Evolutionary conservation across 2,329 filamentous ascomycete genomes (phyloP).

Genomic region (Chaetomium strumarium): DNA sequence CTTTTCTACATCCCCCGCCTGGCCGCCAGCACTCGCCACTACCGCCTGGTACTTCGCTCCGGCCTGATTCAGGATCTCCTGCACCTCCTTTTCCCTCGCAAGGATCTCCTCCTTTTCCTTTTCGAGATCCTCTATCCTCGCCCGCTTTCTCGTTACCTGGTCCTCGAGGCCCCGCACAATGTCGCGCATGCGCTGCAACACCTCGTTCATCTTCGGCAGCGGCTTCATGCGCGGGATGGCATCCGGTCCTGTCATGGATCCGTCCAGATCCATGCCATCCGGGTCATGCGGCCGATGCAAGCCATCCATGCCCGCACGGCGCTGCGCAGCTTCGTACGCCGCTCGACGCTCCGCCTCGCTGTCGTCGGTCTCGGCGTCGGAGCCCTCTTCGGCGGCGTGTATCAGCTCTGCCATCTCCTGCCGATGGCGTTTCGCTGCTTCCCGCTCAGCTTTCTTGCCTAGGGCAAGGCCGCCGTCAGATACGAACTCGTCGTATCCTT

Average conservation of each 20-base stretch:
- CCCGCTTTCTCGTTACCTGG: constrained; percentile 54
- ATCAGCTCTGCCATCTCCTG: constrained; percentile 82
- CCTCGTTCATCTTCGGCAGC: constrained; percentile 65
- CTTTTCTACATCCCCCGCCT: constrained; percentile 16
- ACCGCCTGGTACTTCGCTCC: constrained; percentile 56
- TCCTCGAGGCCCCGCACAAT: constrained; percentile 58
- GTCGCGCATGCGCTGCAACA: constrained; percentile 57
- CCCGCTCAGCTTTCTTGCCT: constrained; percentile 71
- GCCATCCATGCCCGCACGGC: constrained; percentile 77
- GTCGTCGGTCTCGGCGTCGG: constrained; percentile 45
- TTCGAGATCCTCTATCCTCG: constrained; percentile 59
- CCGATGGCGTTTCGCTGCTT: constrained; percentile 59
- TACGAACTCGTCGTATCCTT: constrained; percentile 89
- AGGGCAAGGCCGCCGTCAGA: constrained; percentile 77
- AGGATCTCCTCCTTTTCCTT: constrained; percentile 63
- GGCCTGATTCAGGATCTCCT: constrained; percentile 72
- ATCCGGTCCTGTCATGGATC: constrained; percentile 29
- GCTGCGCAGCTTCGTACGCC: constrained; percentile 84
- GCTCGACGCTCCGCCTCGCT: constrained; percentile 64
- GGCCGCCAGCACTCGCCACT: constrained; percentile 28
- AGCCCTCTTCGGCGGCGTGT: constrained; percentile 63
- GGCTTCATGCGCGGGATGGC: constrained; percentile 65
- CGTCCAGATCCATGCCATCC: constrained; percentile 33
- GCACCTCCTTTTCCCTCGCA: constrained; percentile 70
- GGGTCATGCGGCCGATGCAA: constrained; percentile 43